Percentiles rank a stretch among this genome's conserved stretches.
phyloP scores from a whole-genome alignment of 805 yeast species.

The Starmerella lactis-condensi region DNA sequence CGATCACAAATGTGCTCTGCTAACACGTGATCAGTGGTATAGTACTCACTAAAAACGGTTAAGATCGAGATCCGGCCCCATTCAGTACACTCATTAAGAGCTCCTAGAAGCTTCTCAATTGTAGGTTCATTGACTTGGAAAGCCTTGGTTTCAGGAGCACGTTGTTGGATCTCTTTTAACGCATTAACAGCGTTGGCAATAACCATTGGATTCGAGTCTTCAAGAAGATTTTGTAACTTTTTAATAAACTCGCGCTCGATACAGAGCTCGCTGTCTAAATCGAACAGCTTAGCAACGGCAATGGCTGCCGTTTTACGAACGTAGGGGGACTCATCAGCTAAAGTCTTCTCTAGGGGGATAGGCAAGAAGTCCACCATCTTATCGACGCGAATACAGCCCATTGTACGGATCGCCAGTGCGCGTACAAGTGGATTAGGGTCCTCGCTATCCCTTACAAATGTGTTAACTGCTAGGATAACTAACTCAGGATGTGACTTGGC shows the following conservation, averaged over 20 bases:
- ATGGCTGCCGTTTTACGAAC: constrained; percentile 95
- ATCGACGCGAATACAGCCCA: constrained; percentile 95
- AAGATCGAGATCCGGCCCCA: constrained; percentile 94
- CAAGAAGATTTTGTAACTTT: constrained; percentile 44
- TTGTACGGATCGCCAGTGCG: constrained; percentile 90
- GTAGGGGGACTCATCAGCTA: constrained; percentile 86
- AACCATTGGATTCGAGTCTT: constrained; percentile 90
- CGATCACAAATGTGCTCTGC: constrained; percentile 75
- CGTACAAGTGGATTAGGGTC: constrained; percentile 93
- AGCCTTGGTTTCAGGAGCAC: constrained; percentile 37
- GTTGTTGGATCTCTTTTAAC: constrained; percentile 59
- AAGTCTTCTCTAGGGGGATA: constrained; percentile 66
- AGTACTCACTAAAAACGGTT: constrained; percentile 58
- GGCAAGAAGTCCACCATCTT: constrained; percentile 91
- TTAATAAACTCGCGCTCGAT: constrained; percentile 73
- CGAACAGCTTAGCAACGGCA: constrained; percentile 89
- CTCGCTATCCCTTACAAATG: constrained; percentile 85
- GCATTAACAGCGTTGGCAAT: constrained; percentile 87
- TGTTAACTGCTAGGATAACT: constrained; percentile 87
- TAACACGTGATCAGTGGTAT: constrained; percentile 38
- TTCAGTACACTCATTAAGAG: constrained; percentile 92
- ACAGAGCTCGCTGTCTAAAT: constrained; percentile 61
- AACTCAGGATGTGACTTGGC: constrained; percentile 93
- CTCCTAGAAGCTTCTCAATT: constrained; percentile 45
- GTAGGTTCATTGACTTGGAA: constrained; percentile 26